Base-by-base conservation (phyloP, 78 protist species). In the Dictyostelium capitatum region DNA sequence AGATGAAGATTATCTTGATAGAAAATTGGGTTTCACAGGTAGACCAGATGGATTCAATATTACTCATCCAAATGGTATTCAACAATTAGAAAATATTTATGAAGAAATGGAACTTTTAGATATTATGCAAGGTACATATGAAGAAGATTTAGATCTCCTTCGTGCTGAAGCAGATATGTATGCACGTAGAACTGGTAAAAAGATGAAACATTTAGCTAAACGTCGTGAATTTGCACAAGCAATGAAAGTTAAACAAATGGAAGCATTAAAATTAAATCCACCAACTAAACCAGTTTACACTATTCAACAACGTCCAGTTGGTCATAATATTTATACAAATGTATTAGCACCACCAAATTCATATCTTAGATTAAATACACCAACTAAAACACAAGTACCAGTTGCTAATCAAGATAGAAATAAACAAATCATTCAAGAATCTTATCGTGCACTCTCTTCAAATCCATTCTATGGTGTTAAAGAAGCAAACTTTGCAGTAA, bases 161-260 rank as follows among this genome's bases (percentile, higher is more conserved):
- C 37, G 85, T 25, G n/a, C 75, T 28, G 93, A 87, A 51, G 93
- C 84, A 12, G 93, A 87, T n/a, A 87, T 87, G 93, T 87, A 87
- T 48, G 32, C 69, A 5, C 57, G 54, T 32, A 80, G 93, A 37
- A 87, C 62, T 6, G 47, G 43, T 9, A 87, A 69, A 56, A 87
- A 87, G 69, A 30, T 87, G 64, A 77, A 78, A 80, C 37, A 25
- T 9, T 50, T 87, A 10, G 51, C 70, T 50, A 87, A 77, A 70
- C 67, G 79, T 59, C 67, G 93, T 43, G 79, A 75, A 23, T 19
- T 19, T 37, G 93, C 93, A 10, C 37, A 41, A 57, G 25, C 77
- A 78, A 47, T 37, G 30, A 80, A 70, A 48, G 79, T 19, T 6
- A 57, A 28, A 12, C 80, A 77, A 47, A 25, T 87, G n/a, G 69